Conservation (phyloP, 164 flowering plant species). For the Santalum album region DNA sequence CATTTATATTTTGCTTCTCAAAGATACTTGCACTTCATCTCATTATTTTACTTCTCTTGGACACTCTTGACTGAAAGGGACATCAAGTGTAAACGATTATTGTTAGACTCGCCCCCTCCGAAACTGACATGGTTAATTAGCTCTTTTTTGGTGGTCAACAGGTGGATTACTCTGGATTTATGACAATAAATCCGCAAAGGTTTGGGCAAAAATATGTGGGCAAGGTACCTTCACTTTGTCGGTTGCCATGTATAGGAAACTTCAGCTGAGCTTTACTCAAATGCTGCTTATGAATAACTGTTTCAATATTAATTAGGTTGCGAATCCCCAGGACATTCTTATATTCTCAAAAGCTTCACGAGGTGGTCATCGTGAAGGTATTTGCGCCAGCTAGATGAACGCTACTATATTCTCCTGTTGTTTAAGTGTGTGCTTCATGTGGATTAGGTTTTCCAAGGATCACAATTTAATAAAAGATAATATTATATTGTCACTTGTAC, state of each 20-base stretch:
- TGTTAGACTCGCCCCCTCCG: neutral
- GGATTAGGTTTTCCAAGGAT: too few species aligned
- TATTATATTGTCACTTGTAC: too few species aligned
- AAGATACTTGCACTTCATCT: too few species aligned
- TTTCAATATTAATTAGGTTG: constrained; percentile 50
- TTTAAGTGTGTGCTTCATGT: neutral
- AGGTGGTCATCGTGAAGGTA: constrained; percentile 60
- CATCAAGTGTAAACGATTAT: too few species aligned
- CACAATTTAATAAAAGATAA: too few species aligned
- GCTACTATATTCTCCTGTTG: neutral
- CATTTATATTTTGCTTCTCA: too few species aligned
- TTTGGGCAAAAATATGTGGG: constrained; percentile 99
- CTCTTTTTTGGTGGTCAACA: constrained; percentile 19
- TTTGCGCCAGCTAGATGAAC: neutral
- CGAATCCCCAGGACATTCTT: constrained; percentile 98
- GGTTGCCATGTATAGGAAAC: constrained; percentile 3
- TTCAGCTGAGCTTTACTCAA: constrained; percentile 4
- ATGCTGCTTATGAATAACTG: constrained; percentile 5
- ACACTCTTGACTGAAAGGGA: too few species aligned
- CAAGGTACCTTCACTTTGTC: constrained; percentile 48
- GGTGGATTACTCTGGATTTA: constrained; percentile 97
- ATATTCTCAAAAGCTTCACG: constrained; percentile 84
- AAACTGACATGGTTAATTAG: neutral
- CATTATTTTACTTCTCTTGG: too few species aligned
- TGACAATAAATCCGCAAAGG: constrained; percentile 97